Evolutionary conservation across 768 basidiomycete species (phyloP), one percentile per base, ranked within the genome.

Genomic region (Rhodosporidiobolus odoratus): DNA sequence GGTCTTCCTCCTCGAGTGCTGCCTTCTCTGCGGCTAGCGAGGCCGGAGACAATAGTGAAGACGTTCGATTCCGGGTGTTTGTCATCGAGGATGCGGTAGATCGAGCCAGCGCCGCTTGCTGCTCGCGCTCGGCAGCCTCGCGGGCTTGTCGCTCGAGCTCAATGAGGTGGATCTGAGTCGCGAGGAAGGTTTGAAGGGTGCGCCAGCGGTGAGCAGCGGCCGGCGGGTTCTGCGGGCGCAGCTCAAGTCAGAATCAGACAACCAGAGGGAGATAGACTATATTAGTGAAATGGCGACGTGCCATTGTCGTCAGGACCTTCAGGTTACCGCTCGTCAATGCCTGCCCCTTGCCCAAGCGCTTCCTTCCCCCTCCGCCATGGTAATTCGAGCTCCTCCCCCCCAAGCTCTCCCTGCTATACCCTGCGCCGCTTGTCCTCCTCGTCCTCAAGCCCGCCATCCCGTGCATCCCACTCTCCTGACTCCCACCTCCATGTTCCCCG

Each of bases 201-300:
- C 89, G 88, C 76, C 90, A 89, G 45, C 89, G 87, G 43, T 92
- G 88, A 7, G 88, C 83, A 19, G 93, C 91, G 74, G 96, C 92
- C 59, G 89, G 87, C 19, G 91, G 92, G 78, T 92, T 97, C 95
- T 98, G 74, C 27, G 15, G 41, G 52, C 34, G 43, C 37, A 37
- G 57, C 56, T 40, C 25, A 19, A 21, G 32, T n/a, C 45, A 66
- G 41, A 6, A 25, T 21, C 40, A 35, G 35, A 37, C 25, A 43
- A 41, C 25, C 15, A 3, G 54, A 19, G 27, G 16, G 27, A 50
- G 17, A 7, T 32, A 35, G 3, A 19, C 37, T 32, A 35, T 21
- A 35, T 12, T 5, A 34, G 10, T 40, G 17, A n/a, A 27, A 64
- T 12, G 38, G 65, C 1, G 30, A 82, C 81, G 84, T 84, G 82